Percentiles rank a stretch among this genome's conserved stretches.
These are phyloP conservation scores for Filobasidium wieringae DNA, from an alignment of 768 basidiomycete species.

Conservation along the genomic window DNA sequence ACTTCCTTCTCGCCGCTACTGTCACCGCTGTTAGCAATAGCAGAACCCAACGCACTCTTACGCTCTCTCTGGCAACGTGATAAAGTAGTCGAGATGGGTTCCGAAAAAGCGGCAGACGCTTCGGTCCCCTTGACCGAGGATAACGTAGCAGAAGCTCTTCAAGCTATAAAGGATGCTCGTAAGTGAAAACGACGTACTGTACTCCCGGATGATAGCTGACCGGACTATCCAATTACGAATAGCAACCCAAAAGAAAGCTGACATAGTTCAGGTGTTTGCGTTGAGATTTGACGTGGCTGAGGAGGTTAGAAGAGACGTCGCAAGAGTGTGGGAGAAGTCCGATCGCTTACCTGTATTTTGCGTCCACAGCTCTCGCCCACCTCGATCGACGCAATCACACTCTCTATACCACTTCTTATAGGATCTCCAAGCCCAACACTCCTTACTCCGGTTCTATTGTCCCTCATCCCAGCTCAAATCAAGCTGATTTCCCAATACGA, in stretches of 20 bases:
- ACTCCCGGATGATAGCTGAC: not conserved
- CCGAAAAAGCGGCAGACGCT: not conserved
- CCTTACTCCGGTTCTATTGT: conserved; percentile 19
- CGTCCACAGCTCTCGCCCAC: conserved; percentile 27
- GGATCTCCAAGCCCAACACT: conserved; percentile 11
- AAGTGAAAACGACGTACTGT: not conserved
- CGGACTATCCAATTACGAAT: not conserved
- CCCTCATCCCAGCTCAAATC: conserved; percentile 27
- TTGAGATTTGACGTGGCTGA: conserved; percentile 25
- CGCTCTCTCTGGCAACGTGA: no score
- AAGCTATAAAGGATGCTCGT: conserved; percentile 1
- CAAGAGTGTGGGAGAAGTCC: no score
- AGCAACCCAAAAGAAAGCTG: conserved; percentile 34
- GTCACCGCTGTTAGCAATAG: no score
- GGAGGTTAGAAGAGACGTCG: no score
- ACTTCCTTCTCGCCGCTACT: not conserved
- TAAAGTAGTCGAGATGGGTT: no score
- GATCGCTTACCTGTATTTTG: no score
- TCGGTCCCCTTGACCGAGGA: not conserved
- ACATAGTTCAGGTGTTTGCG: conserved; percentile 33
- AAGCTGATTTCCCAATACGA: conserved; percentile 24
- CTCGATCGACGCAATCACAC: conserved; percentile 26
- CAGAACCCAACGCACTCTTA: no score
- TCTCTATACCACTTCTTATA: conserved; percentile 21
- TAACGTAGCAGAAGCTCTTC: not conserved